Conservation (phyloP, 2,329 filamentous ascomycete species). For the Colletotrichum nymphaeae region DNA sequence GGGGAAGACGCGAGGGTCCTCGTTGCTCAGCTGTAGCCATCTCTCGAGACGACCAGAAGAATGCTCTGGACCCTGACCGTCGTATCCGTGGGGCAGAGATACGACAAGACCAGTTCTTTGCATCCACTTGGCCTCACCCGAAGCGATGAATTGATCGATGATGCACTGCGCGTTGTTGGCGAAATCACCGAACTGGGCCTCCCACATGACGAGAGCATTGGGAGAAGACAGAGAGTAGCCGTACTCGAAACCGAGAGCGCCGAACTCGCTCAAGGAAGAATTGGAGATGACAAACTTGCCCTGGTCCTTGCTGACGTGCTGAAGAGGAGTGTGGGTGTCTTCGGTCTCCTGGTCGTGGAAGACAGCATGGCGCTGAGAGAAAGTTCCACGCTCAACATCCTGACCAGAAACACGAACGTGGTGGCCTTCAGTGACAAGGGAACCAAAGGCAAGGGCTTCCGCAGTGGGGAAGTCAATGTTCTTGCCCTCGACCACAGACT, state of each 20-base stretch:
- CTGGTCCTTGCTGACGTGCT: conserved; percentile 90
- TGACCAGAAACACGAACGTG: conserved; percentile 98
- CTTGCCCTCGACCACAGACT: conserved; percentile 91
- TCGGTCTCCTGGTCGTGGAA: conserved; percentile 98
- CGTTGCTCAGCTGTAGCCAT: conserved; percentile 96
- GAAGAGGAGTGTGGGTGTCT: conserved; percentile 90
- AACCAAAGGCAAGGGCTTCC: conserved; percentile 94
- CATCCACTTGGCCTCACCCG: conserved; percentile 98
- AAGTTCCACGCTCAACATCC: conserved; percentile 99
- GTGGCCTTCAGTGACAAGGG: conserved; percentile 91
- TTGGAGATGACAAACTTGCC: conserved; percentile 97
- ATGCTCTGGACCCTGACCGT: conserved; percentile 98
- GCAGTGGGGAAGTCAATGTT: conserved; percentile 98
- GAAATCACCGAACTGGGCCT: conserved; percentile 99
- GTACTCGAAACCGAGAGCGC: conserved; percentile 94
- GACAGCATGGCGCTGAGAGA: conserved; percentile 97
- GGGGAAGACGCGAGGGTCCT: conserved; percentile 95
- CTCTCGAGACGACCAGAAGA: conserved; percentile 97
- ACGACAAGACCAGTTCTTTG: conserved; percentile 97
- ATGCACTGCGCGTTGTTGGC: conserved; percentile 99
- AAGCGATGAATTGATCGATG: conserved; percentile 98
- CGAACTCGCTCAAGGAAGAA: conserved; percentile 81
- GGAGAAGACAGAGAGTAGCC: conserved; percentile 97
- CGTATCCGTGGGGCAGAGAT: conserved; percentile 96
- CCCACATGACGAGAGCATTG: conserved; percentile 98